A percentile compares a stretch with the other conserved stretches of the same genome.
These are phyloP conservation scores for Pneumocystis sp. DNA, from an alignment of 1,139 yeast species.

Conservation along the genomic window DNA sequence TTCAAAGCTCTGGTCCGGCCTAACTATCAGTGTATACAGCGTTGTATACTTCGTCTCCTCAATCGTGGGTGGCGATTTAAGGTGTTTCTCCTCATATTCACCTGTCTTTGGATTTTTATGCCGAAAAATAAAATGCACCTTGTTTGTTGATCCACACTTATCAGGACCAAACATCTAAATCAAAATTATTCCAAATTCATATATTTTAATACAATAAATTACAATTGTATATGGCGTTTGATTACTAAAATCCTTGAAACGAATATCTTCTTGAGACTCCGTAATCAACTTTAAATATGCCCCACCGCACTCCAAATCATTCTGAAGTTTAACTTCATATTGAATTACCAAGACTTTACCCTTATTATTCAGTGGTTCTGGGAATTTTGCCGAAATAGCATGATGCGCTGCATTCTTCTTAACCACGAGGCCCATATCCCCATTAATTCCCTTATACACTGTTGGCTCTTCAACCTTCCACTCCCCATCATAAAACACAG, in stretches of 20 bases:
- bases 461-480: slow-evolving; percentile 57
- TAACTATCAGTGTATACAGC: slow-evolving; percentile 61
- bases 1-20: slow-evolving; percentile 52
- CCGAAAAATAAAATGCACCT: slow-evolving; percentile 59
- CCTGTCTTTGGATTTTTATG: slow-evolving; percentile 44
- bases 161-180: slow-evolving; percentile 79
- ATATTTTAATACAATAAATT: not conserved
- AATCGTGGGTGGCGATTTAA: slow-evolving; percentile 52
- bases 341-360: slow-evolving; percentile 62
- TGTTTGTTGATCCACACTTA: slow-evolving; percentile 65
- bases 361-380: slow-evolving; percentile 39
- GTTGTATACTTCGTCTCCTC: slow-evolving; percentile 40
- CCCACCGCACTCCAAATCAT: slow-evolving; percentile 71
- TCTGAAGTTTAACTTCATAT: slow-evolving; percentile 73
- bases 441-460: slow-evolving; percentile 41
- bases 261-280: slow-evolving; percentile 29
- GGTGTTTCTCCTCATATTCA: slow-evolving; percentile 50
- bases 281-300: slow-evolving; percentile 66
- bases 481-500: slow-evolving; percentile 46
- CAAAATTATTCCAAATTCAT: not conserved
- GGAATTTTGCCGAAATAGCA: slow-evolving; percentile 54
- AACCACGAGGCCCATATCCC: slow-evolving; percentile 62
- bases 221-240: slow-evolving; percentile 56
- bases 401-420: slow-evolving; percentile 64
- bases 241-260: slow-evolving; percentile 36